Base-by-base conservation (phyloP, 2,329 filamentous ascomycete genomes). In the Arthrobotrys entomopaga region DNA sequence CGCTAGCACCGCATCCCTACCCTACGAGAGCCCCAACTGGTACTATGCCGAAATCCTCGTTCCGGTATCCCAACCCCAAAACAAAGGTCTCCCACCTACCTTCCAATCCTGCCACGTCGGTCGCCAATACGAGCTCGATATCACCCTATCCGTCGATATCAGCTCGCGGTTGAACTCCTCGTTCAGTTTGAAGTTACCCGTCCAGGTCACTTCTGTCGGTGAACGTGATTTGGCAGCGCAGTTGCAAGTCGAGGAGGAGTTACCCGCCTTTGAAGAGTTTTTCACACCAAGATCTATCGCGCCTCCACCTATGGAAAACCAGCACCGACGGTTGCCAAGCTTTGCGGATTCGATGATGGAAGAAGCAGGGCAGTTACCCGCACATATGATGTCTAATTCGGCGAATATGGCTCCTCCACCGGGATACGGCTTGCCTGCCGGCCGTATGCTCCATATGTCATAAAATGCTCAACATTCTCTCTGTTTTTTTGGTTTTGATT, bases 51-150 rank as follows among this genome's bases (percentile, higher is more conserved):
- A 83, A n/a, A 82, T 91, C 40, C 79, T 89, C 1, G 85, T 91
- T 1, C 89, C 89, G 0, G 82, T 91, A 78, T 84, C 85, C 0
- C 83, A 90, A 0, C 89, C 89, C 0, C 78, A 79, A n/a, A 82
- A 82, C 75, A 90, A 89, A 77, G 82, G 84, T 24, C 90, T 90
- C 79, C 82, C 90, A 19, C 90, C 89, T 0, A 89, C 88, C 1
- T 92, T 91, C 81, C 87, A 91, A 82, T 85, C 86, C 43, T 92
- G 89, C 80, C 84, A 91, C 61, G 82, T 88, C 50, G 87, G 87
- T n/a, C 84, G 90, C 60, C 82, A 84, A 16, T 91, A 92, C 80
- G 80, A 83, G 2, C 84, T 92, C 13, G 85, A 87, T 61, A 81
- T 91, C 66, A 82, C 83, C 13, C 80, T 91, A 20, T 84, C 85